Conservation (phyloP, 2,329 filamentous ascomycete species). For the Fusarium nygamai region DNA sequence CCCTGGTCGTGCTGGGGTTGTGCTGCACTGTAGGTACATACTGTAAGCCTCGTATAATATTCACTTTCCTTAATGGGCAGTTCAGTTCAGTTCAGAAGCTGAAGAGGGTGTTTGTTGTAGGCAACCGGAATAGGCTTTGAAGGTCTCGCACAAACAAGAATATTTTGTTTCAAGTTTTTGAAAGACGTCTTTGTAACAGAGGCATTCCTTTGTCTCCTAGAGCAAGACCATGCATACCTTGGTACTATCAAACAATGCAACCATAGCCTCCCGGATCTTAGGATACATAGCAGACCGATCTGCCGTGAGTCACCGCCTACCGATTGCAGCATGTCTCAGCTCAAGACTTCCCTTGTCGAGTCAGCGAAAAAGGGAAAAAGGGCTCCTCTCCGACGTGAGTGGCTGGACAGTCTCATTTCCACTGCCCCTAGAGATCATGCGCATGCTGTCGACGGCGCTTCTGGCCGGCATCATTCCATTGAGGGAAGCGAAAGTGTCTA, state of each 20-base stretch:
- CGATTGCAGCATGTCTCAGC: neutral
- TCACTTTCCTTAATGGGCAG: constrained; percentile 10
- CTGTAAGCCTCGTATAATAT: constrained; percentile 13
- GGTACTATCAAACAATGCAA: neutral
- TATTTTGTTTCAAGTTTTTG: neutral
- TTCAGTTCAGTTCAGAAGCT: neutral
- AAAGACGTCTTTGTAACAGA: neutral
- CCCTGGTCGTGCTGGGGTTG: neutral
- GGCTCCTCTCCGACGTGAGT: constrained; percentile 14
- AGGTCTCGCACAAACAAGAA: too few relatives aligned
- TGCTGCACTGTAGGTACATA: neutral
- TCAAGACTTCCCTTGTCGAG: neutral
- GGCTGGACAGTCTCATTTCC: constrained; percentile 31
- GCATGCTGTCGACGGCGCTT: constrained; percentile 1
- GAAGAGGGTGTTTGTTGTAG: neutral
- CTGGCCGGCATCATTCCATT: constrained; percentile 12
- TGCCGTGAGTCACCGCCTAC: constrained; percentile 17
- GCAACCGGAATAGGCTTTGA: neutral
- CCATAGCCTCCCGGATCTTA: neutral
- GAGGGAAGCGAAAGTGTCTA: constrained; percentile 31
- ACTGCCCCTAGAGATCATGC: constrained; percentile 17
- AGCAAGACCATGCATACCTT: neutral
- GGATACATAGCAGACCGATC: neutral
- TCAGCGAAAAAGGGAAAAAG: constrained; percentile 14
- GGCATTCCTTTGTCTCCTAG: constrained; percentile 6